These are phyloP conservation scores for Carnegiea gigantea DNA, from an alignment of 179 eudicot genomes.

Conservation along the genomic window DNA sequence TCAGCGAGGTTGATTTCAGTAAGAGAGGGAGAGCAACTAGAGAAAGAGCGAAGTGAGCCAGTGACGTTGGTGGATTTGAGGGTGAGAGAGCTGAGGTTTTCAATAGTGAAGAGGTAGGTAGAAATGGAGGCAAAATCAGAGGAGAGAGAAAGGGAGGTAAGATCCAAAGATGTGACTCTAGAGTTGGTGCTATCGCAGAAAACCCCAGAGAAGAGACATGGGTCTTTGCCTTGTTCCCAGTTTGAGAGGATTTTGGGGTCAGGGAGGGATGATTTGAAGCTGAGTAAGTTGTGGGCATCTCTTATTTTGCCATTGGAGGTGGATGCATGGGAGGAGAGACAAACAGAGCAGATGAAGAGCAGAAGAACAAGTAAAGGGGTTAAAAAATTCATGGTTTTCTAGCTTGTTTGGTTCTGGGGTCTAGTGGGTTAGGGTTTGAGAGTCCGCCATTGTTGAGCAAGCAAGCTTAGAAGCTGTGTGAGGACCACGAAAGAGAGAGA, in stretches of 20 bases:
- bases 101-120: constrained; percentile 41
- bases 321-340: constrained; percentile 19
- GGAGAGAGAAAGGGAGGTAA: constrained; percentile 34
- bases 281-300: constrained; percentile 55
- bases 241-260: constrained; percentile 44
- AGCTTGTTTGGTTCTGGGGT: neutral
- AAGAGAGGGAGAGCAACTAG: constrained; percentile 42
- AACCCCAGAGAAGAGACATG: constrained; percentile 66
- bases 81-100: constrained; percentile 37
- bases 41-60: constrained; percentile 38
- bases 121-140: constrained; percentile 41
- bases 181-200: constrained; percentile 36
- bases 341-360: constrained; percentile 17
- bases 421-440: constrained; percentile 17
- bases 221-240: constrained; percentile 47
- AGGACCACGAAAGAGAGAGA: constrained; percentile 2
- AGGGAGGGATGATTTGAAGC: constrained; percentile 63
- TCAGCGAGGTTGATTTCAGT: constrained; percentile 53
- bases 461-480: constrained; percentile 8
- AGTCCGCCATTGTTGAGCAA: constrained; percentile 18
- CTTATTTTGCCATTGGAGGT: constrained; percentile 18
- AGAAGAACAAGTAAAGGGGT: neutral
- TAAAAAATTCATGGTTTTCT: constrained; percentile 18
- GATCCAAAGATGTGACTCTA: constrained; percentile 57
- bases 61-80: constrained; percentile 48